phyloP scores from a whole-genome alignment of 768 basidiomycete species.

The Tricholomella constricta region DNA sequence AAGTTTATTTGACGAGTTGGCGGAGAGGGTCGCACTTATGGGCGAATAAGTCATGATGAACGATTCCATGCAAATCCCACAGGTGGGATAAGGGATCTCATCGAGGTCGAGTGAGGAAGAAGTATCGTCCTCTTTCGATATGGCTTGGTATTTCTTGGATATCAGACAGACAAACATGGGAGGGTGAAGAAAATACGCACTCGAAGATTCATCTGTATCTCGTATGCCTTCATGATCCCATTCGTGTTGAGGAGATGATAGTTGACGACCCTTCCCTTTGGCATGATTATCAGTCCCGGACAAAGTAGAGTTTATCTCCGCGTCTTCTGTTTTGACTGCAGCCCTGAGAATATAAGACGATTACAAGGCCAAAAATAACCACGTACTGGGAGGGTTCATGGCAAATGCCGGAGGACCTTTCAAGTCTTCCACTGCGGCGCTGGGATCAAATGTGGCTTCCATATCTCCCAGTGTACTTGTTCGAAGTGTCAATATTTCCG shows the following conservation, averaged over 20 bases:
- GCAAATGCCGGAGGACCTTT: too few relatives aligned
- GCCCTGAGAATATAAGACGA: not conserved
- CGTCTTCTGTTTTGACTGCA: constrained; percentile 7
- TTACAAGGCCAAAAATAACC: not conserved
- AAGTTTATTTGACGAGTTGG: constrained; percentile 35
- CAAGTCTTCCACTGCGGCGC: not conserved
- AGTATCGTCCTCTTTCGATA: not conserved
- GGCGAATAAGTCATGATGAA: constrained; percentile 37
- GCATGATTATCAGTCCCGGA: not conserved
- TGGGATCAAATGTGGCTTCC: not conserved
- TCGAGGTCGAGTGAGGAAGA: not conserved
- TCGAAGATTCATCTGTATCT: not conserved
- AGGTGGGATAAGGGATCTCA: constrained; percentile 23
- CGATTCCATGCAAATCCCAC: constrained; percentile 41
- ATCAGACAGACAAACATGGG: too few relatives aligned
- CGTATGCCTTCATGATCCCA: constrained; percentile 13
- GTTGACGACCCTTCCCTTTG: constrained; percentile 13
- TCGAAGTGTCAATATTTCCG: too few relatives aligned
- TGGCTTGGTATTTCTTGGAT: constrained; percentile 6
- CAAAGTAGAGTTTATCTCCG: too few relatives aligned
- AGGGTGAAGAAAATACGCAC: not conserved
- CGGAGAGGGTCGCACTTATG: constrained; percentile 30
- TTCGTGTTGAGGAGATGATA: not conserved
- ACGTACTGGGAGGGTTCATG: not conserved
- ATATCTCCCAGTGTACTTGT: constrained; percentile 4